A percentile compares a stretch with the other conserved stretches of the same genome.
Evolutionary conservation across 345 rosid species (phyloP).

Genomic region (Arabis alpina): DNA sequence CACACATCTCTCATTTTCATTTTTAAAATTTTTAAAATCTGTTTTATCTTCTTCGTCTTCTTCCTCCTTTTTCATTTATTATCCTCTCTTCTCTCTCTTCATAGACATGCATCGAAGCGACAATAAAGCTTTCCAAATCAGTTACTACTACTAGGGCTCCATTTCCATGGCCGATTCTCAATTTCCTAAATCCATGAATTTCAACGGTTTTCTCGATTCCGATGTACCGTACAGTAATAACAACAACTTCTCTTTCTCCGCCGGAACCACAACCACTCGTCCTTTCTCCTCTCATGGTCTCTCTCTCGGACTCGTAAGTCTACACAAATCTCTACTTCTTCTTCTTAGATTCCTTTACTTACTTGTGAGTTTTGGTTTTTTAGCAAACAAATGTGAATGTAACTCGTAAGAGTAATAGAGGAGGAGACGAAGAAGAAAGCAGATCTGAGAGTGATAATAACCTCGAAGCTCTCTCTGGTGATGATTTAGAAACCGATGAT

Average conservation of each 20-base stretch:
- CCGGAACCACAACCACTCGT: slow-evolving; percentile 32
- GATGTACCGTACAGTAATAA: slow-evolving; percentile 39
- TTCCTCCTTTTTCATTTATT: slow-evolving; percentile 9
- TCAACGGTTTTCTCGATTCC: slow-evolving; percentile 41
- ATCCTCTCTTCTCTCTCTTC: slow-evolving; percentile 26
- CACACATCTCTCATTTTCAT: slow-evolving; percentile 61
- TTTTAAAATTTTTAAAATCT: background rate
- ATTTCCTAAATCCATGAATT: slow-evolving; percentile 41
- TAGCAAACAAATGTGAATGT: slow-evolving; percentile 50
- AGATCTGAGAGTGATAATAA: slow-evolving; percentile 98
- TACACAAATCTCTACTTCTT: background rate
- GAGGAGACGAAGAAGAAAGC: slow-evolving; percentile 63
- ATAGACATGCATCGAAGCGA: slow-evolving; percentile 46
- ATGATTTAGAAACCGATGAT: slow-evolving; percentile 76
- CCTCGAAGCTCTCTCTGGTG: slow-evolving; percentile 82
- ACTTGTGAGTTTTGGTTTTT: background rate
- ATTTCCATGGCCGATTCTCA: slow-evolving; percentile 37
- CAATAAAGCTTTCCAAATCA: slow-evolving; percentile 44
- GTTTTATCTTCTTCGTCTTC: slow-evolving; percentile 25
- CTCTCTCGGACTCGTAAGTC: slow-evolving; percentile 52
- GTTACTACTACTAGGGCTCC: slow-evolving; percentile 40
- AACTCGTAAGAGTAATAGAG: slow-evolving; percentile 36
- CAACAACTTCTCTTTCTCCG: slow-evolving; percentile 31
- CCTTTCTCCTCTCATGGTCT: slow-evolving; percentile 46
- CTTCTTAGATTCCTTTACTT: background rate